Evolutionary conservation across 1,284 basidiomycete species (phyloP).

Genomic region (Cystobasidium sp.): DNA sequence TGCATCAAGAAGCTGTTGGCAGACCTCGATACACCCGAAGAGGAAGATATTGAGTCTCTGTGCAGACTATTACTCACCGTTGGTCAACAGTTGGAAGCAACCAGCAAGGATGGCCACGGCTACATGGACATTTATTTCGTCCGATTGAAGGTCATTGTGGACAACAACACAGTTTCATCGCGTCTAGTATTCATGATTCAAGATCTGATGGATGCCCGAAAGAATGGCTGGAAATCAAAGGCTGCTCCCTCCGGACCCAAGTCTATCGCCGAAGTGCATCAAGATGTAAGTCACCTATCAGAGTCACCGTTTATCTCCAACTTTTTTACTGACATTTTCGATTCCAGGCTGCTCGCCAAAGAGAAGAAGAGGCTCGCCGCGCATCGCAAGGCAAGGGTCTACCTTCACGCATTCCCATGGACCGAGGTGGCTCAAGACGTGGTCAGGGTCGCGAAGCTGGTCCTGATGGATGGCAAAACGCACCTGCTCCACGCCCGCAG

Average conservation of each 20-base stretch:
- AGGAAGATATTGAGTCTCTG: constrained; percentile 95
- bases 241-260: constrained; percentile 77
- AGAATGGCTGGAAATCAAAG: constrained; percentile 77
- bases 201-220: constrained; percentile 88
- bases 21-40: constrained; percentile 91
- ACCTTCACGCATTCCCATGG: constrained; percentile 62
- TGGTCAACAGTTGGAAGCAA: constrained; percentile 73
- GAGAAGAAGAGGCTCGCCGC: constrained; percentile 68
- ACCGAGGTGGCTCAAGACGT: constrained; percentile 80
- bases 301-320: not conserved
- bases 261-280: constrained; percentile 87
- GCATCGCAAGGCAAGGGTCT: constrained; percentile 59
- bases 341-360: constrained; percentile 69
- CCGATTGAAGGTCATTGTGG: constrained; percentile 79
- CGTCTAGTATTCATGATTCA: constrained; percentile 95
- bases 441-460: constrained; percentile 72
- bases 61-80: constrained; percentile 91
- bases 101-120: constrained; percentile 66
- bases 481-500: constrained; percentile 63
- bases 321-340: constrained; percentile 43
- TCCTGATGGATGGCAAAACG: constrained; percentile 88
- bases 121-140: constrained; percentile 93
- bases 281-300: constrained; percentile 65
- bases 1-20: constrained; percentile 92
- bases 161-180: constrained; percentile 74